Evolutionary conservation across 1,284 basidiomycete genomes (phyloP).

Genomic region (Malassezia vespertilionis): DNA sequence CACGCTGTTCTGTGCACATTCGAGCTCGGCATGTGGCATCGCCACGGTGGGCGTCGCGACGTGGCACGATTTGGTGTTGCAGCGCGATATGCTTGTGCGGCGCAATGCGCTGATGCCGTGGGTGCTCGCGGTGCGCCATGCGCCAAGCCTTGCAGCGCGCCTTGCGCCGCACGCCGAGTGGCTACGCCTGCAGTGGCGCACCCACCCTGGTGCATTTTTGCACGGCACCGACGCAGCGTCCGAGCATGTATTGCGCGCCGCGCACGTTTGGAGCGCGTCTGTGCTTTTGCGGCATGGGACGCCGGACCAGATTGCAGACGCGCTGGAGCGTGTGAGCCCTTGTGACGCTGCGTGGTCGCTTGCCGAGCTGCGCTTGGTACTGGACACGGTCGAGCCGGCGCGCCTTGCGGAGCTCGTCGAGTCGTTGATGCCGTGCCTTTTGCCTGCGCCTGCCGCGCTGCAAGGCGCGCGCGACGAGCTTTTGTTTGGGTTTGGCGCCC

Average conservation of each 20-base stretch:
- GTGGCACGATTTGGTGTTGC: conserved; percentile 7
- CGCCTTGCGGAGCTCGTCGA: not conserved
- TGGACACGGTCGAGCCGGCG: not conserved
- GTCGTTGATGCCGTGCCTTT: not conserved
- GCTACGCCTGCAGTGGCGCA: conserved; percentile 4
- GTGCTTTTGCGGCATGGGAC: not conserved
- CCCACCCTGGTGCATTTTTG: conserved; percentile 5
- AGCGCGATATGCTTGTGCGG: not conserved
- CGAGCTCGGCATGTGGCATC: not conserved
- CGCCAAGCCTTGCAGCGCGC: not conserved
- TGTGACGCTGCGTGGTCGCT: not conserved
- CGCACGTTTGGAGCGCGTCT: not conserved
- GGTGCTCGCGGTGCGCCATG: conserved; percentile 1
- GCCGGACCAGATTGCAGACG: not conserved
- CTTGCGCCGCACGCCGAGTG: not conserved
- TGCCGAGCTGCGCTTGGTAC: not conserved
- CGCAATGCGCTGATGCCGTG: conserved; percentile 6
- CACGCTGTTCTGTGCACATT: conserved; percentile 1
- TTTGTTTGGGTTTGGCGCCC: not conserved
- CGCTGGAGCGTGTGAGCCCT: not conserved
- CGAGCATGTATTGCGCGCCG: not conserved
- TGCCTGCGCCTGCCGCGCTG: not conserved
- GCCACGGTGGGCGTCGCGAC: not conserved
- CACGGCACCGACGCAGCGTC: not conserved
- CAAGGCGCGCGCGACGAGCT: not conserved